These are phyloP conservation scores for Talaromyces borbonicus DNA, from an alignment of 495 filamentous ascomycete genomes.

Conservation along the genomic window DNA sequence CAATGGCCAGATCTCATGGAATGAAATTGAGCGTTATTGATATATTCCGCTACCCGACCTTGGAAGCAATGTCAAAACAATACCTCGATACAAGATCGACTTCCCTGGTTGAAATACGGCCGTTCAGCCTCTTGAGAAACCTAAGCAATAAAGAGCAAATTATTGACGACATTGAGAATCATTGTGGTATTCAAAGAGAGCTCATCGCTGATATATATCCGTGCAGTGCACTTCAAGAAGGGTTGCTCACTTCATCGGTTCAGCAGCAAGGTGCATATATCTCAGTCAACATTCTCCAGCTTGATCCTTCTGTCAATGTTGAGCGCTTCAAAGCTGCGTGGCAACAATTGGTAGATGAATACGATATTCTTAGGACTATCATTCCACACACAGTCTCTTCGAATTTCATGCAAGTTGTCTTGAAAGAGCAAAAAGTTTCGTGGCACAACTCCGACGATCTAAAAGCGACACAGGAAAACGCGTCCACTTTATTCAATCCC, in stretches of 20 bases:
- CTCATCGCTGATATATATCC: constrained; percentile 50
- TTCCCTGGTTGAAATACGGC: constrained; percentile 15
- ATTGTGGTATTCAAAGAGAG: constrained; percentile 31
- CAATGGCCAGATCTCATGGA: constrained; percentile 31
- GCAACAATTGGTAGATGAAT: constrained; percentile 34
- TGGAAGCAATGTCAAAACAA: constrained; percentile 38
- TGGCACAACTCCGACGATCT: constrained; percentile 37
- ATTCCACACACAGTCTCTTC: constrained; percentile 39
- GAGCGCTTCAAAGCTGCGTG: constrained; percentile 44
- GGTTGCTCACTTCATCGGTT: constrained; percentile 51
- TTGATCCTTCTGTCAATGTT: constrained; percentile 34
- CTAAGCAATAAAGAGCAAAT: constrained; percentile 17
- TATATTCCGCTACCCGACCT: constrained; percentile 38
- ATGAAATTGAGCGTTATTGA: constrained; percentile 38
- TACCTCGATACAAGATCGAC: constrained; percentile 9
- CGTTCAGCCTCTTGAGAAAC: constrained; percentile 36
- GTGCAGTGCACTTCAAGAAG: constrained; percentile 63
- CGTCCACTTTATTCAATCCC: constrained; percentile 33
- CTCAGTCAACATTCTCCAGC: constrained; percentile 35
- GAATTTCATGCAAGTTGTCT: constrained; percentile 44
- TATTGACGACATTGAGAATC: constrained; percentile 33
- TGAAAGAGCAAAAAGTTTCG: constrained; percentile 36
- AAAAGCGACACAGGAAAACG: constrained; percentile 33
- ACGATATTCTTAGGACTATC: constrained; percentile 46
- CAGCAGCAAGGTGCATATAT: constrained; percentile 44